phyloP scores from a whole-genome alignment of 345 rosid genomes.

The Brassica rapa region DNA sequence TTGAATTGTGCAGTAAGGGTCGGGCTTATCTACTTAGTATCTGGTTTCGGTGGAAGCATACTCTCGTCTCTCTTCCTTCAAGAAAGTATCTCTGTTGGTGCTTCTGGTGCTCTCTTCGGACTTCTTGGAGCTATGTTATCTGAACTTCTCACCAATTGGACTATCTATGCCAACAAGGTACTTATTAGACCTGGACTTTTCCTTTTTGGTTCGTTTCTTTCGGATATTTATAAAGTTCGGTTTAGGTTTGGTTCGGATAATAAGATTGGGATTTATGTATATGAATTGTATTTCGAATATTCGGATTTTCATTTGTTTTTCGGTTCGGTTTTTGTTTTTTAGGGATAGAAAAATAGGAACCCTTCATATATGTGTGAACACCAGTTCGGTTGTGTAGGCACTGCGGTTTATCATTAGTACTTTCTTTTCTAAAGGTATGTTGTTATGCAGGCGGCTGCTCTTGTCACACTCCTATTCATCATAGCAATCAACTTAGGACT shows the following conservation, averaged over 20 bases:
- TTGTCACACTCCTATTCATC: constrained; percentile 63
- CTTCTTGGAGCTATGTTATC: constrained; percentile 96
- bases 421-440: not conserved
- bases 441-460: constrained; percentile 61
- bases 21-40: constrained; percentile 69
- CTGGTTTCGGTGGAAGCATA: constrained; percentile 89
- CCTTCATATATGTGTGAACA: not conserved
- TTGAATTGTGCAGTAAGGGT: constrained; percentile 56
- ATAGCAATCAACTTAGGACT: constrained; percentile 70
- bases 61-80: constrained; percentile 71
- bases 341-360: not conserved
- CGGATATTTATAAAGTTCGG: not conserved
- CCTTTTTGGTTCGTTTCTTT: not conserved
- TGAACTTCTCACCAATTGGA: constrained; percentile 96
- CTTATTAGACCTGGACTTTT: not conserved
- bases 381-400: not conserved
- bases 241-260: not conserved
- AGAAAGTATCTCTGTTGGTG: constrained; percentile 88
- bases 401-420: not conserved
- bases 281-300: not conserved
- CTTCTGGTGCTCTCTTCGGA: constrained; percentile 98
- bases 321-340: too few species aligned
- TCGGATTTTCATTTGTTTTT: too few species aligned
- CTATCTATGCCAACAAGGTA: constrained; percentile 90
- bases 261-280: not conserved